A percentile compares a stretch with the other conserved stretches of the same genome.
Conservation (phyloP, 1,284 basidiomycete genomes). For the Pyrrhoderma lamaoense region DNA sequence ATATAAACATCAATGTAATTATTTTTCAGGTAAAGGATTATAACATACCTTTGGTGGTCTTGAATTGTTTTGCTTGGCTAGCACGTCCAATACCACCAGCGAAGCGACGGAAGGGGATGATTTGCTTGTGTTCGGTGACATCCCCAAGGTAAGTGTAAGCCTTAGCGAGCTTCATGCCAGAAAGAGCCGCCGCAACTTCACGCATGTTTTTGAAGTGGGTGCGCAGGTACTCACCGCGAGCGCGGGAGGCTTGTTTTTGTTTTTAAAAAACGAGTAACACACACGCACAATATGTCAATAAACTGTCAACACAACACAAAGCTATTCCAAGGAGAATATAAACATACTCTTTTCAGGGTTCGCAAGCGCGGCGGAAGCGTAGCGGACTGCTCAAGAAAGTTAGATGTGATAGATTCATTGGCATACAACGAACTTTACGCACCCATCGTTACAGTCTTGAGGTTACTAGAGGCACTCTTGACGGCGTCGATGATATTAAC, state of each 20-base stretch:
- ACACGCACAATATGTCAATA: constrained; percentile 11
- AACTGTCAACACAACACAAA: constrained; percentile 18
- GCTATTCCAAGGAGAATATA: constrained; percentile 6
- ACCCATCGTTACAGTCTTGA: neutral
- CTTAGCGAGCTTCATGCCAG: constrained; percentile 92
- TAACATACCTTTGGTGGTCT: constrained; percentile 85
- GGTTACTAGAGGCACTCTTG: neutral
- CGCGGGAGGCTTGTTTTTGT: constrained; percentile 69
- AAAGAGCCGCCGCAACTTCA: constrained; percentile 82
- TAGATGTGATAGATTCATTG: too few relatives aligned
- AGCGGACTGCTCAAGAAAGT: constrained; percentile 72
- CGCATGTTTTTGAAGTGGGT: constrained; percentile 99
- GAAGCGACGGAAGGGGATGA: constrained; percentile 96
- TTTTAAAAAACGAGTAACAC: too few relatives aligned
- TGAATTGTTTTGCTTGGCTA: constrained; percentile 96
- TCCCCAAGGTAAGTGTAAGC: constrained; percentile 93
- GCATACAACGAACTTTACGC: too few relatives aligned
- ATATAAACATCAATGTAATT: too few relatives aligned
- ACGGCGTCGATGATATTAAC: too few relatives aligned
- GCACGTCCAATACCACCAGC: constrained; percentile 96
- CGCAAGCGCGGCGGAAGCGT: constrained; percentile 79
- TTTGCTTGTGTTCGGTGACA: constrained; percentile 95
- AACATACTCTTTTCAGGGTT: constrained; percentile 88
- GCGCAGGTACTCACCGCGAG: constrained; percentile 94
- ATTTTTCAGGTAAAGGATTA: too few relatives aligned